Conservation (phyloP, 495 filamentous ascomycete species). For the Podospora didyma region DNA sequence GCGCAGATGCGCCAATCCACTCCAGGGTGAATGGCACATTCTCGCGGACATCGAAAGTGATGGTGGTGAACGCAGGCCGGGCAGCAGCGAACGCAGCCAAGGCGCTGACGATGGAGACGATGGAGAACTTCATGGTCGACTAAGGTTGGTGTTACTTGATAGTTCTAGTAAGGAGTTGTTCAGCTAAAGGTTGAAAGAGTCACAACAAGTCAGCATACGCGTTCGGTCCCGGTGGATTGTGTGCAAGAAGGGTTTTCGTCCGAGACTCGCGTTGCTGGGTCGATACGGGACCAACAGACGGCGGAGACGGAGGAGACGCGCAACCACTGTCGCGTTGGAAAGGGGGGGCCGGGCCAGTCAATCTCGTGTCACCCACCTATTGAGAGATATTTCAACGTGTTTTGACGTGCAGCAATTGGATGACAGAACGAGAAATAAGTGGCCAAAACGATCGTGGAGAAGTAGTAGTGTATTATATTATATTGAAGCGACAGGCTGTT, state of each 20-base stretch:
- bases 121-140: conserved; percentile 43
- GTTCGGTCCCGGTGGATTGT: background rate
- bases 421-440: background rate
- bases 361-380: background rate
- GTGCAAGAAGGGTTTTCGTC: background rate
- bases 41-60: conserved; percentile 30
- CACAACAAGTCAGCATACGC: background rate
- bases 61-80: conserved; percentile 38
- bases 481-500: conserved; percentile 5
- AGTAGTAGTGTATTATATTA: conserved; percentile 6
- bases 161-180: background rate
- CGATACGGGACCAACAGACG: background rate
- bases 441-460: conserved; percentile 9
- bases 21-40: conserved; percentile 39
- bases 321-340: background rate
- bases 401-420: background rate
- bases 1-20: conserved; percentile 33
- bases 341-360: background rate
- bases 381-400: background rate
- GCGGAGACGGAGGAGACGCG: background rate
- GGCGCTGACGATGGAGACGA: conserved; percentile 30
- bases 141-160: background rate
- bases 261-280: background rate
- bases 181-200: background rate
- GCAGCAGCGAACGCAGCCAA: conserved; percentile 37